Evolutionary conservation across 129 eudicot genomes (phyloP).

Genomic region (Gnaphalium uliginosum): DNA sequence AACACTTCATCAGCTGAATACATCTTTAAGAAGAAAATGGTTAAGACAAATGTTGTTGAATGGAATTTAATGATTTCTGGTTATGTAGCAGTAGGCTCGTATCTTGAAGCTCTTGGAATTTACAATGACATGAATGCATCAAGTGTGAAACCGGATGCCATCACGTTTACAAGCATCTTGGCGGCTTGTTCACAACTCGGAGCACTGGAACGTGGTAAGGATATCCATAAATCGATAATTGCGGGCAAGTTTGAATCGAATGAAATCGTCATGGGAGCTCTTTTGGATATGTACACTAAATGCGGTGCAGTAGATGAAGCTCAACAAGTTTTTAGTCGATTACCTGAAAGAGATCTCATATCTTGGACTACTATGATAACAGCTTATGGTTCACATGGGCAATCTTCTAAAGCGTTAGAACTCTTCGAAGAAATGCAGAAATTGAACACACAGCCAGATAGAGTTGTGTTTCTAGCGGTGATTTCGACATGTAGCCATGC

Average conservation of each 20-base stretch:
- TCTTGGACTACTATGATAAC: conserved; percentile 49
- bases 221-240: conserved; percentile 21
- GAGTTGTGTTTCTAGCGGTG: conserved; percentile 37
- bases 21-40: conserved; percentile 16
- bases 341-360: conserved; percentile 36
- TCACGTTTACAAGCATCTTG: conserved; percentile 38
- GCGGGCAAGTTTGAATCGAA: conserved; percentile 20
- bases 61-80: conserved; percentile 49
- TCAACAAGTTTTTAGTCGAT: conserved; percentile 25
- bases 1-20: conserved; percentile 23
- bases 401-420: conserved; percentile 32
- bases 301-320: conserved; percentile 41
- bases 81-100: conserved; percentile 36
- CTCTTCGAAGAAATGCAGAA: conserved; percentile 34
- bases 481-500: conserved; percentile 37
- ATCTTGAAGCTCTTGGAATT: conserved; percentile 32
- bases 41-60: conserved; percentile 34
- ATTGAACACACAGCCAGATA: conserved; percentile 31
- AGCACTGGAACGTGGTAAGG: conserved; percentile 36
- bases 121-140: conserved; percentile 28
- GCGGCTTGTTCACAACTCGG: conserved; percentile 40
- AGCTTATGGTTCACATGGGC: conserved; percentile 40
- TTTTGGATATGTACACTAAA: conserved; percentile 46
- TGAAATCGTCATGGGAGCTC: conserved; percentile 38
- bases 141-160: conserved; percentile 14